These are phyloP conservation scores for Lipomyces yamanashiensis DNA, from an alignment of 805 yeast genomes.

Conservation along the genomic window DNA sequence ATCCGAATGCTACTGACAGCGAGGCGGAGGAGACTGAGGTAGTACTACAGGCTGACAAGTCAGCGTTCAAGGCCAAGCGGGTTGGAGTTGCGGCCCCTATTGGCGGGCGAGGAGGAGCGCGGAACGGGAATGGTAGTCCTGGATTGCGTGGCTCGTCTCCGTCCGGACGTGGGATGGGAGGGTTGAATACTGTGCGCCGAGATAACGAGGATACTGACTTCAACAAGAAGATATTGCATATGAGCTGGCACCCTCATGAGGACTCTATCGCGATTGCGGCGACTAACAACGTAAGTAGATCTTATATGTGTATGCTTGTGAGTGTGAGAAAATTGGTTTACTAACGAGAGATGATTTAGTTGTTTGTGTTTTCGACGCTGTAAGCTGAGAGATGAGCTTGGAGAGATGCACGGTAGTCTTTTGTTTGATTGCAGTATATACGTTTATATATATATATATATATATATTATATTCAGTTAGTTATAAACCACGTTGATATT, in stretches of 20 bases:
- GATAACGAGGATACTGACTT: slow-evolving; percentile 86
- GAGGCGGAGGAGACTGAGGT: slow-evolving; percentile 61
- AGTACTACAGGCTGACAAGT: slow-evolving; percentile 94
- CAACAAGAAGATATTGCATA: slow-evolving; percentile 89
- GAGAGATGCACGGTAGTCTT: not conserved
- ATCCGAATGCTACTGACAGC: slow-evolving; percentile 62
- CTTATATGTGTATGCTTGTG: not conserved
- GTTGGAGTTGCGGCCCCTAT: slow-evolving; percentile 52
- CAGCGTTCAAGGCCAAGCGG: slow-evolving; percentile 87
- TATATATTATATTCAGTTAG: not conserved
- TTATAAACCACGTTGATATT: not conserved
- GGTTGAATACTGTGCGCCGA: slow-evolving; percentile 49
- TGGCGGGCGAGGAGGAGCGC: slow-evolving; percentile 45
- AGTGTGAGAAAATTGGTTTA: not conserved
- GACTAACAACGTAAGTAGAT: slow-evolving; percentile 72
- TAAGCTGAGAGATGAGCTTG: slow-evolving; percentile 19
- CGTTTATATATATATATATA: slow-evolving; percentile 2
- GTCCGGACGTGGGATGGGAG: slow-evolving; percentile 45
- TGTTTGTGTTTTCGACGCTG: slow-evolving; percentile 48
- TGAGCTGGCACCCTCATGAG: slow-evolving; percentile 98
- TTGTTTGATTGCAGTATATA: slow-evolving; percentile 3
- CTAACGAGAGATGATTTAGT: slow-evolving; percentile 18
- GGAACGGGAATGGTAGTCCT: slow-evolving; percentile 45
- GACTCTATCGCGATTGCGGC: slow-evolving; percentile 98
- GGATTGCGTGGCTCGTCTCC: slow-evolving; percentile 32